Conservation (phyloP, 148 eudicot genomes). For the Euryodendron excelsum region DNA sequence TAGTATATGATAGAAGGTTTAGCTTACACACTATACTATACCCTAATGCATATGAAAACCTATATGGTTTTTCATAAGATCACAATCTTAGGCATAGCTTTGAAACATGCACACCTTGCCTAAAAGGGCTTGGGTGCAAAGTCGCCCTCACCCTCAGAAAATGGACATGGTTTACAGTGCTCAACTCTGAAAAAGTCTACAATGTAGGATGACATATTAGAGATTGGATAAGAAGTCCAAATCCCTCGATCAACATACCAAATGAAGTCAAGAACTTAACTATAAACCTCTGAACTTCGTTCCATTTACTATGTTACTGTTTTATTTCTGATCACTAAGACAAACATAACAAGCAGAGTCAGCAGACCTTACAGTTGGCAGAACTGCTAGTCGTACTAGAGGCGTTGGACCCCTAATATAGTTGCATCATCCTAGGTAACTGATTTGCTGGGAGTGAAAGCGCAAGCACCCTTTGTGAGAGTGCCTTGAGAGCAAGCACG, state of each 20-base stretch:
- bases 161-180: not conserved
- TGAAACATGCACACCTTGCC: too few species aligned
- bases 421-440: too few species aligned
- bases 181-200: not conserved
- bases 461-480: too few species aligned
- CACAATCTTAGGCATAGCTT: too few species aligned
- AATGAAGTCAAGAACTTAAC: not conserved
- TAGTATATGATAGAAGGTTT: too few species aligned
- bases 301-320: not conserved
- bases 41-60: too few species aligned
- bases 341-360: not conserved
- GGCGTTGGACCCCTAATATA: not conserved
- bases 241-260: not conserved
- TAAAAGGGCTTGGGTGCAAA: too few species aligned
- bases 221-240: not conserved
- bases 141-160: too few species aligned
- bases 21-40: too few species aligned
- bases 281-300: not conserved
- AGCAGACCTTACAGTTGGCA: not conserved
- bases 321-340: not conserved
- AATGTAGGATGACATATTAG: not conserved
- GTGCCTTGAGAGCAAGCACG: too few species aligned
- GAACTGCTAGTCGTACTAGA: not conserved
- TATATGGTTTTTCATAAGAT: too few species aligned
- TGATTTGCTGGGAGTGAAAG: too few species aligned